phyloP scores from a whole-genome alignment of 2,329 filamentous ascomycete genomes.

The Monilinia aucupariae region DNA sequence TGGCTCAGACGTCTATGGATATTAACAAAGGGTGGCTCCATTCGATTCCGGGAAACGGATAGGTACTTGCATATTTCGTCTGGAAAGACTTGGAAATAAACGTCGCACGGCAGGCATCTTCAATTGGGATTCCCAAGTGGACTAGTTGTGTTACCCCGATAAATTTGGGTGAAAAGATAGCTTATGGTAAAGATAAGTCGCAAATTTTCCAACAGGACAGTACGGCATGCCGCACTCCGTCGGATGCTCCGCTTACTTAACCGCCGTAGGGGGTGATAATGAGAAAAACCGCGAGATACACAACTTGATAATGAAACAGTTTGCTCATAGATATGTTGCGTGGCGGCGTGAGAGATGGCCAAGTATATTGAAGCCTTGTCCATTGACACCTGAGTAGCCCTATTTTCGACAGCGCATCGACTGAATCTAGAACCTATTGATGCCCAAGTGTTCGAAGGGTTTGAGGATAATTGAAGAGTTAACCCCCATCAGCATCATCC shows the following conservation, averaged over 20 bases:
- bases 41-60: slow-evolving; percentile 7
- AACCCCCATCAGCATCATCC: neutral
- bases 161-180: neutral
- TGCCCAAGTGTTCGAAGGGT: slow-evolving; percentile 27
- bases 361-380: slow-evolving; percentile 25
- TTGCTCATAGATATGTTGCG: slow-evolving; percentile 22
- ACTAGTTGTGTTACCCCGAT: slow-evolving; percentile 14
- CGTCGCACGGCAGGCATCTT: neutral
- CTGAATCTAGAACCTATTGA: slow-evolving; percentile 23
- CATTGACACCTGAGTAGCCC: slow-evolving; percentile 22
- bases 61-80: slow-evolving; percentile 14
- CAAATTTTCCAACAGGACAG: neutral
- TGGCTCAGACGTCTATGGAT: slow-evolving; percentile 17
- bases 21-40: slow-evolving; percentile 11
- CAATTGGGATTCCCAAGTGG: neutral
- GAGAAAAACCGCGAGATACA: slow-evolving; percentile 15
- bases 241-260: slow-evolving; percentile 20
- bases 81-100: slow-evolving; percentile 10
- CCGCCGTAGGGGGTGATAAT: slow-evolving; percentile 1
- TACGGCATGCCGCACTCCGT: slow-evolving; percentile 16
- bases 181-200: slow-evolving; percentile 1
- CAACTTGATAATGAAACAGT: slow-evolving; percentile 19
- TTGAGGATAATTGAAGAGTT: slow-evolving; percentile 11
- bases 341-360: slow-evolving; percentile 32
- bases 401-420: slow-evolving; percentile 31